A percentile compares a stretch with the other conserved stretches of the same genome.
Evolutionary conservation across 352 stramenopile species (phyloP).

Genomic region (Phytophthora pluvialis): DNA sequence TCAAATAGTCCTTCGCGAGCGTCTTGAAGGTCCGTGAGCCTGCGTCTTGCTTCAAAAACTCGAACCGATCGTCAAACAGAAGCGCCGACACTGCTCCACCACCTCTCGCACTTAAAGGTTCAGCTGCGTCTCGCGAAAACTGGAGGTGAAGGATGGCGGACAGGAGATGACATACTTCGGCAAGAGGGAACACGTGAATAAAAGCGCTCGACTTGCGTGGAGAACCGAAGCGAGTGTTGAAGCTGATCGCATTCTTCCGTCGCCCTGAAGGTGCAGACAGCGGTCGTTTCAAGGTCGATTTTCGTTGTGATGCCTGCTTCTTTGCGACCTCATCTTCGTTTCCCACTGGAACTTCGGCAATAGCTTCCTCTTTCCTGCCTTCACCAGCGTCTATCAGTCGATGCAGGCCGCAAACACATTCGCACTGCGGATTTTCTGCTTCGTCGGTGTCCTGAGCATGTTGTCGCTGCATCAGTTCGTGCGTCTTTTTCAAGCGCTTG

Average conservation of each 20-base stretch:
- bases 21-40: conserved; percentile 55
- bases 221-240: conserved; percentile 38
- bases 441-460: not conserved
- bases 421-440: conserved; percentile 32
- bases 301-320: conserved; percentile 29
- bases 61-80: conserved; percentile 42
- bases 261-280: conserved; percentile 31
- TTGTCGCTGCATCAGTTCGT: conserved; percentile 46
- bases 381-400: conserved; percentile 38
- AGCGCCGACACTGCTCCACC: conserved; percentile 27
- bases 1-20: conserved; percentile 64
- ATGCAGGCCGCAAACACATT: conserved; percentile 60
- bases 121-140: conserved; percentile 56
- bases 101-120: conserved; percentile 10
- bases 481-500: conserved; percentile 56
- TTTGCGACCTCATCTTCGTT: conserved; percentile 28
- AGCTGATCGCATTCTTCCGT: conserved; percentile 59
- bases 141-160: conserved; percentile 69
- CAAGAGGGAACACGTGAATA: conserved; percentile 56
- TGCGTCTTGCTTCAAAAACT: conserved; percentile 36
- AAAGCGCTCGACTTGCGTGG: conserved; percentile 41
- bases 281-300: conserved; percentile 41
- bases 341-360: not conserved
- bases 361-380: conserved; percentile 16
- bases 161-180: conserved; percentile 67